Conservation (phyloP, 2,329 filamentous ascomycete species). For the Diaporthe sp. region DNA sequence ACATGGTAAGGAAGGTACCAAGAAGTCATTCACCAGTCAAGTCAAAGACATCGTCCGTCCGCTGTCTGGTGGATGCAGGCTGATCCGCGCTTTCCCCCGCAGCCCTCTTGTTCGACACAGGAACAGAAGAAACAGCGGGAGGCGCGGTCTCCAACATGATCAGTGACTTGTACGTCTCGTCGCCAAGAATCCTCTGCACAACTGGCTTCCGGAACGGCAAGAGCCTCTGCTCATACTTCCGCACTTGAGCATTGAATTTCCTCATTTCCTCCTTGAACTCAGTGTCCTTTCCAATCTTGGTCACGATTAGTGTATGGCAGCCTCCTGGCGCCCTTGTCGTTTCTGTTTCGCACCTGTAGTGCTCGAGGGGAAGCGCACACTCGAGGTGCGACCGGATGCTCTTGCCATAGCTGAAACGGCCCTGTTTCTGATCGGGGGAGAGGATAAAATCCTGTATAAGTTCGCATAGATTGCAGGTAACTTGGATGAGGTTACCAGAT, state of each 20-base stretch:
- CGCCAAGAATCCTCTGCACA: neutral
- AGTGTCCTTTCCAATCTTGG: neutral
- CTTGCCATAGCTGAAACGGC: neutral
- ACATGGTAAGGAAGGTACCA: neutral
- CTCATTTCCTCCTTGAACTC: neutral
- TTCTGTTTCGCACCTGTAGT: constrained; percentile 8
- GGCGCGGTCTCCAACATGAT: neutral
- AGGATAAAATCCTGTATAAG: neutral
- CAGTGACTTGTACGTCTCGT: neutral
- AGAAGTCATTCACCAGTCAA: neutral
- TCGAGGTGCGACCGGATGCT: neutral
- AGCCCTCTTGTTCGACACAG: neutral
- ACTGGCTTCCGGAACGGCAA: neutral
- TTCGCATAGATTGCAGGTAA: neutral
- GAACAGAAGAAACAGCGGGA: neutral
- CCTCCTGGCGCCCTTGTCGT: neutral
- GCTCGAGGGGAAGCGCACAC: neutral
- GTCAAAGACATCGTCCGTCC: neutral
- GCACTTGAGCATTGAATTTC: neutral
- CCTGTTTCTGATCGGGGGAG: neutral
- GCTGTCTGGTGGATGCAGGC: neutral
- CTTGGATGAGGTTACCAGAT: neutral
- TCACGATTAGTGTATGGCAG: neutral
- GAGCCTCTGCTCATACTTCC: constrained; percentile 1
- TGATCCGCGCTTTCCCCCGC: neutral